Evolutionary conservation across 106 monocot genomes (phyloP).

Genomic region (Cymbidium sinense): DNA sequence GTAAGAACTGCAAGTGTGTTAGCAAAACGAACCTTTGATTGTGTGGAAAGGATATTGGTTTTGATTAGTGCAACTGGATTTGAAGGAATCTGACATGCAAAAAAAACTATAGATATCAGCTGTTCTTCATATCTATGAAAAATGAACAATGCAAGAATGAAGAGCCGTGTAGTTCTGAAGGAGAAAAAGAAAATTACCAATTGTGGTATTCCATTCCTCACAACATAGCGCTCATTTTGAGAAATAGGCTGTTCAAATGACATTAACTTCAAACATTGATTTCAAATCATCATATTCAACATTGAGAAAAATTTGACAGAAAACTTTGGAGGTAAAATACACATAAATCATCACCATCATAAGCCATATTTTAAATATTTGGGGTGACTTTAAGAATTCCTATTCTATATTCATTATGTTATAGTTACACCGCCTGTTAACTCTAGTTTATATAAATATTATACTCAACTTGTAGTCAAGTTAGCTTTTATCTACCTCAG

Average conservation of each 20-base stretch:
- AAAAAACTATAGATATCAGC: slow-evolving; percentile 1
- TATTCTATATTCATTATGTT: not conserved
- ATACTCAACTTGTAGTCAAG: not conserved
- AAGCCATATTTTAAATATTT: not conserved
- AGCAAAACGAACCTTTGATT: slow-evolving; percentile 62
- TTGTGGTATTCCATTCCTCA: slow-evolving; percentile 67
- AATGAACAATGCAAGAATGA: not conserved
- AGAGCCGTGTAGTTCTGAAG: not conserved
- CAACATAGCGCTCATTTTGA: slow-evolving; percentile 81
- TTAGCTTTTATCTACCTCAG: too few species aligned
- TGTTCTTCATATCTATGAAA: not conserved
- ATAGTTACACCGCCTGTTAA: not conserved
- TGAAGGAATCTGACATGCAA: slow-evolving; percentile 60
- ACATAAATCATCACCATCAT: not conserved
- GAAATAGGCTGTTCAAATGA: slow-evolving; percentile 72
- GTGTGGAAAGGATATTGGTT: slow-evolving; percentile 72
- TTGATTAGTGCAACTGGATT: slow-evolving; percentile 72
- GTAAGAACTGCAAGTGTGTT: not conserved
- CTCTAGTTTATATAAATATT: not conserved
- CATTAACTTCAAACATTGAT: not conserved
- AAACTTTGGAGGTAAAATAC: not conserved
- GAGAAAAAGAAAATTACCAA: slow-evolving; percentile 55
- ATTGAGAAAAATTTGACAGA: not conserved
- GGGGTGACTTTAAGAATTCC: not conserved
- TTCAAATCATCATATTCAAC: slow-evolving; percentile 2